phyloP scores from a whole-genome alignment of 805 yeast species.

The Saccharomycopsis schoenii region DNA sequence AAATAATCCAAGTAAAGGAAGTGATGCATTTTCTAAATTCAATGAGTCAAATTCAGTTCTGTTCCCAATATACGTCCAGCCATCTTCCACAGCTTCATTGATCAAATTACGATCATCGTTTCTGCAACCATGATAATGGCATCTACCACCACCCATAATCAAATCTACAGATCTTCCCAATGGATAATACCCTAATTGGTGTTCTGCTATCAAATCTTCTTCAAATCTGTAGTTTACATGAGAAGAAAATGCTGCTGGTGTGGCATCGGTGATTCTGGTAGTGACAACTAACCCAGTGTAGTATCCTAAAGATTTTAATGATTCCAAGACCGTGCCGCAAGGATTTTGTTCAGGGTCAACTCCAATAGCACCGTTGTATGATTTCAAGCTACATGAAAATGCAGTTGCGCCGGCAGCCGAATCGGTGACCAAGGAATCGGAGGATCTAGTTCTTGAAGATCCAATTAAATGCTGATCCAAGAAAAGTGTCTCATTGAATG shows the following conservation, averaged over 20 bases:
- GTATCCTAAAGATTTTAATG: constrained; percentile 72
- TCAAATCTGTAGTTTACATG: constrained; percentile 70
- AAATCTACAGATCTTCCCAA: constrained; percentile 74
- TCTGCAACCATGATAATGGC: constrained; percentile 73
- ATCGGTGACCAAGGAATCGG: constrained; percentile 72
- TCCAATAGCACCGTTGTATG: constrained; percentile 90
- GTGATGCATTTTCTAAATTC: constrained; percentile 36
- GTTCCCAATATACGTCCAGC: constrained; percentile 57
- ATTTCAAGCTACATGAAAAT: constrained; percentile 72
- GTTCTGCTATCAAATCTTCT: constrained; percentile 81
- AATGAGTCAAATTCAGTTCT: constrained; percentile 49
- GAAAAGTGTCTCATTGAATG: constrained; percentile 44
- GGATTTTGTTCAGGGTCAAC: constrained; percentile 61
- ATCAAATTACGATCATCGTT: constrained; percentile 61
- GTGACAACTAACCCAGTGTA: constrained; percentile 87
- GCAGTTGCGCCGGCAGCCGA: constrained; percentile 98
- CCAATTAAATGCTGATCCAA: constrained; percentile 72
- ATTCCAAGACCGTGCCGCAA: constrained; percentile 83
- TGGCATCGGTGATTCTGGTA: constrained; percentile 87
- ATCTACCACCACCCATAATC: constrained; percentile 86
- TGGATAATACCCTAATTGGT: constrained; percentile 74
- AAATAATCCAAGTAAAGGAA: constrained; percentile 71
- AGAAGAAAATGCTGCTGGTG: constrained; percentile 83
- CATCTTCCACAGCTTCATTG: constrained; percentile 46
- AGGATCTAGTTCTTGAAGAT: constrained; percentile 74